These are phyloP conservation scores for Somion occarium DNA, from an alignment of 1,284 basidiomycete genomes.

Conservation along the genomic window DNA sequence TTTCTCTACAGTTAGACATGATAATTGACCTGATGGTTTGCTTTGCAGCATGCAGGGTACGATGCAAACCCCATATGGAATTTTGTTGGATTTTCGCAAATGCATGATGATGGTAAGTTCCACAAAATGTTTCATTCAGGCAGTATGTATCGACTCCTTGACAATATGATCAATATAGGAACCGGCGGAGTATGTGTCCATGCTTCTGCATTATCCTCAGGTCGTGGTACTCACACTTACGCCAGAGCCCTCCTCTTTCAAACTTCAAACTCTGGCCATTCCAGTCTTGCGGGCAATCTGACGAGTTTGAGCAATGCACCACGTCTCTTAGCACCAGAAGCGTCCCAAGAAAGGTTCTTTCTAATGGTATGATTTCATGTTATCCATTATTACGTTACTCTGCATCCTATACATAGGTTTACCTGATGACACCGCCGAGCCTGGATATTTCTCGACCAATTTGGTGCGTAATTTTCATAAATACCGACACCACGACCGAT, in stretches of 20 bases:
- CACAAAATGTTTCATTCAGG: conserved; percentile 12
- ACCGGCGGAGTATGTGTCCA: conserved; percentile 14
- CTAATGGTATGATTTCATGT: conserved; percentile 36
- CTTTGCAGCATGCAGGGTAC: conserved; percentile 53
- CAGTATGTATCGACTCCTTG: neutral
- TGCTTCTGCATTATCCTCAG: neutral
- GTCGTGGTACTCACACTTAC: neutral
- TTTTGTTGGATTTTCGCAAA: conserved; percentile 55
- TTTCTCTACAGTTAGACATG: too few species aligned
- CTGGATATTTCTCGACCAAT: conserved; percentile 61
- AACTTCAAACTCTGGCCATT: conserved; percentile 60
- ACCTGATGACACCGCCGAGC: conserved; percentile 54
- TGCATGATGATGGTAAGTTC: conserved; percentile 62
- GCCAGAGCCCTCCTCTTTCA: conserved; percentile 48
- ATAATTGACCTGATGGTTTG: neutral
- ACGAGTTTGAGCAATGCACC: conserved; percentile 43
- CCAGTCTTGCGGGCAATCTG: conserved; percentile 36
- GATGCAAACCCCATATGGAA: conserved; percentile 41
- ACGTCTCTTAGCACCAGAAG: conserved; percentile 42
- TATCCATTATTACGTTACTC: neutral
- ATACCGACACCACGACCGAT: too few species aligned
- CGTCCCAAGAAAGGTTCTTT: conserved; percentile 36
- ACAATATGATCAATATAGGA: conserved; percentile 8
- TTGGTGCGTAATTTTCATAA: conserved; percentile 37
- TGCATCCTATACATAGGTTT: conserved; percentile 30